phyloP scores from a whole-genome alignment of 306 rosid species.

The Lathyrus aphaca region DNA sequence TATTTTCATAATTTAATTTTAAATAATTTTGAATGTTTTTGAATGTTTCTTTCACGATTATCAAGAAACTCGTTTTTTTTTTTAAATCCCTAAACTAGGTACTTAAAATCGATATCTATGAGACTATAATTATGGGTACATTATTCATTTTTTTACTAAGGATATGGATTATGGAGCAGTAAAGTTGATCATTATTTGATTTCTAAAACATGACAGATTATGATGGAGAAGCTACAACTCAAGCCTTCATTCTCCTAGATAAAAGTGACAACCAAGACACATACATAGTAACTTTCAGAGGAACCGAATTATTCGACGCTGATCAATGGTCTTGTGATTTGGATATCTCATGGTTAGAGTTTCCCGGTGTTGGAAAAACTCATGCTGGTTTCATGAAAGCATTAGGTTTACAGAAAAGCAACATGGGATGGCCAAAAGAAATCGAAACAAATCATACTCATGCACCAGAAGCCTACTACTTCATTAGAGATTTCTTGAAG shows the following conservation, averaged over 20 bases:
- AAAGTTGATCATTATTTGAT: background rate
- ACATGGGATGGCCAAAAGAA: conserved; percentile 51
- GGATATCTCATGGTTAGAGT: conserved; percentile 66
- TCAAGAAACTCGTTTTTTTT: too few species aligned
- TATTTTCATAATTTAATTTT: too few species aligned
- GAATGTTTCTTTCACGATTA: too few species aligned
- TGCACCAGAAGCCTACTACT: conserved; percentile 51
- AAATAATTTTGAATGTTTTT: too few species aligned
- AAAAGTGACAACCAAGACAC: conserved; percentile 37
- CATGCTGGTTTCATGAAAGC: conserved; percentile 82
- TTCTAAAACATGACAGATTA: conserved; percentile 40
- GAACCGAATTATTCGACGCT: conserved; percentile 62
- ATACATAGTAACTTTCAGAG: conserved; percentile 68
- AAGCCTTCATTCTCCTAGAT: conserved; percentile 51
- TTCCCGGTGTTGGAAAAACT: conserved; percentile 45
- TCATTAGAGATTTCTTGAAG: conserved; percentile 42
- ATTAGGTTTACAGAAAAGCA: conserved; percentile 48
- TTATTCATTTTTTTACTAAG: too few species aligned
- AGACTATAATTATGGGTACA: too few species aligned
- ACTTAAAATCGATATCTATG: too few species aligned
- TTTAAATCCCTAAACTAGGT: too few species aligned
- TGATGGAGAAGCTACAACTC: conserved; percentile 59
- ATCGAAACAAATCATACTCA: background rate
- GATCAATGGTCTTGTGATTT: conserved; percentile 66
- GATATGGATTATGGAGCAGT: background rate